These are phyloP conservation scores for Tulasnella sp. DNA, from an alignment of 768 basidiomycete genomes.

Conservation along the genomic window DNA sequence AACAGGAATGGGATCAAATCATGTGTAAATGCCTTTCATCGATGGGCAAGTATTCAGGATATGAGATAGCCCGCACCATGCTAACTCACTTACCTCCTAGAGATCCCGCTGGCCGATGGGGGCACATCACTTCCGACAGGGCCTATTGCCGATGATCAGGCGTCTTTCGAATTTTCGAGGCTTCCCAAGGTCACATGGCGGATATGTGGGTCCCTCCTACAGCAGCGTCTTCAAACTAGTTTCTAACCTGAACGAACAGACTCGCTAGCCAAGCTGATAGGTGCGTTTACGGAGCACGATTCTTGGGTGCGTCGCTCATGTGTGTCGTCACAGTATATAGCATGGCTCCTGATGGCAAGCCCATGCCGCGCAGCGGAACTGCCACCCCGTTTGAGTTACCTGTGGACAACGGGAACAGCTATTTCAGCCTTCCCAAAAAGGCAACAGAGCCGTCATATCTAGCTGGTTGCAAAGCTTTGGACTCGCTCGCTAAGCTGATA, in stretches of 20 bases:
- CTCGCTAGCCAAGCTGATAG: conserved; percentile 46
- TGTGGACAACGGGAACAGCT: conserved; percentile 29
- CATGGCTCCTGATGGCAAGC: conserved; percentile 55
- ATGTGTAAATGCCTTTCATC: conserved; percentile 16
- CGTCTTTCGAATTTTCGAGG: conserved; percentile 60
- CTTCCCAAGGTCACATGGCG: conserved; percentile 62
- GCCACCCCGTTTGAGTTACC: conserved; percentile 54
- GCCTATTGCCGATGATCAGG: conserved; percentile 59
- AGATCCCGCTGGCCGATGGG: conserved; percentile 60
- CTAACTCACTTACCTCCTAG: conserved; percentile 26
- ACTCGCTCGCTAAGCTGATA: conserved; percentile 75
- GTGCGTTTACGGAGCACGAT: neutral
- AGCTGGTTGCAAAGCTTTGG: conserved; percentile 82
- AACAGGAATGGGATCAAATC: conserved; percentile 17
- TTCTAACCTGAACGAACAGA: conserved; percentile 31
- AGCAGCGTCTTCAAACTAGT: neutral
- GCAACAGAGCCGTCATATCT: conserved; percentile 41
- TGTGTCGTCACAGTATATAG: conserved; percentile 43
- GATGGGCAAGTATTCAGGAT: conserved; percentile 11
- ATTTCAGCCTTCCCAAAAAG: conserved; percentile 1
- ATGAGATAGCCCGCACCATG: too few relatives aligned
- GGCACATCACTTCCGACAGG: conserved; percentile 54
- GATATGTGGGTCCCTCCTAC: conserved; percentile 28
- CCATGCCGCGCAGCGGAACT: conserved; percentile 1
- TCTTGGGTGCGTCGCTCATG: neutral